Percentiles rank a stretch among this genome's conserved stretches.
Evolutionary conservation across 108 stramenopile genomes (phyloP).

Genomic region (Tribonema minus): DNA sequence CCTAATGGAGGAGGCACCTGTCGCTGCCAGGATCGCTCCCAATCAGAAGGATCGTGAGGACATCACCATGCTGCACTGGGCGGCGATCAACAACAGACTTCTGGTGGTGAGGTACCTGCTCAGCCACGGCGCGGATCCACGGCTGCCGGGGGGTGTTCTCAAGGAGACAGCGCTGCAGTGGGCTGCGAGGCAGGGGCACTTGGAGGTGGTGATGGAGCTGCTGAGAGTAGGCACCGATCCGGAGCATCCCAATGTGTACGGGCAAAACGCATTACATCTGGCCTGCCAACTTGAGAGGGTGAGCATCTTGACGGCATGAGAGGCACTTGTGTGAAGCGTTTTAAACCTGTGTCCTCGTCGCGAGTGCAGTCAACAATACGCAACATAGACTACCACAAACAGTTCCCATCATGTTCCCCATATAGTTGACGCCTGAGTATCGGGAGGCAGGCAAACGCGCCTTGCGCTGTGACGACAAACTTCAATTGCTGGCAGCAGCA

Average conservation of each 20-base stretch:
- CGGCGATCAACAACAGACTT: slow-evolving; percentile 32
- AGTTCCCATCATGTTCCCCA: no score
- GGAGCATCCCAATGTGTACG: slow-evolving; percentile 29
- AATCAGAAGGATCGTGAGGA: slow-evolving; percentile 18
- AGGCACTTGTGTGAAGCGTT: no score
- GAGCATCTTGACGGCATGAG: no score
- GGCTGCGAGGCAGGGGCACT: slow-evolving; percentile 35
- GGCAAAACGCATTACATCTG: slow-evolving; percentile 32
- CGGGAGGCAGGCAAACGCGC: no score
- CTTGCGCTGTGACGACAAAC: no score
- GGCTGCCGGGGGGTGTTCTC: slow-evolving; percentile 23
- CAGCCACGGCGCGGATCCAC: slow-evolving; percentile 14
- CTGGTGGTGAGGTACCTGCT: slow-evolving; percentile 20
- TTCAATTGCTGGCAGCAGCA: no score
- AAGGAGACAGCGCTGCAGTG: slow-evolving; percentile 36
- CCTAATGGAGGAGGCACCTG: background rate
- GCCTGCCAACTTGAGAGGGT: slow-evolving; percentile 18
- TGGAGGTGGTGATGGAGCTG: slow-evolving; percentile 6
- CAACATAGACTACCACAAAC: no score
- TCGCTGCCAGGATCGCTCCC: background rate
- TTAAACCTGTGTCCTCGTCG: no score
- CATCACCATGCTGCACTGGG: slow-evolving; percentile 31
- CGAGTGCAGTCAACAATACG: no score
- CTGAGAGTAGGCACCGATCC: slow-evolving; percentile 20
- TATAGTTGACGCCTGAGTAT: no score